Evolutionary conservation across 169 alveolate genomes (phyloP).

Genomic region (Eimeria zaria): DNA sequence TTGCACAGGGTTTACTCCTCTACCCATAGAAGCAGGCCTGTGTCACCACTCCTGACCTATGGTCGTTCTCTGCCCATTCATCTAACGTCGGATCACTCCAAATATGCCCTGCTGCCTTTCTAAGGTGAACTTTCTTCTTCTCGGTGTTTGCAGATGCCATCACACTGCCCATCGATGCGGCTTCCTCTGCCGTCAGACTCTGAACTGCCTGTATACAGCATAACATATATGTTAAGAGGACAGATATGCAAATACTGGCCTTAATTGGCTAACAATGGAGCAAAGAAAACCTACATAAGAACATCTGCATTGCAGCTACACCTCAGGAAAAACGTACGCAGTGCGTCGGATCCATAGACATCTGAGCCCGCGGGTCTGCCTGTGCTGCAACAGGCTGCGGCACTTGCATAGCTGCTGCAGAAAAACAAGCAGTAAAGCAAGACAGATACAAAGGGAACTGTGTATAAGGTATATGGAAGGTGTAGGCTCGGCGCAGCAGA

Average conservation of each 20-base stretch:
- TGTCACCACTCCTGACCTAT: too few species aligned
- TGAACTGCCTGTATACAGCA: conserved; percentile 63
- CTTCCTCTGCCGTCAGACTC: conserved; percentile 80
- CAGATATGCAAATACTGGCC: too few species aligned
- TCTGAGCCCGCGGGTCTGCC: conserved; percentile 15
- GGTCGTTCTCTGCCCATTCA: conserved; percentile 99
- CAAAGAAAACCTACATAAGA: not conserved
- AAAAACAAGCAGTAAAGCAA: not conserved
- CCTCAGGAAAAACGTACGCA: conserved; percentile 12
- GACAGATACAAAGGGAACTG: too few species aligned
- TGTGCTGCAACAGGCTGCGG: conserved; percentile 8
- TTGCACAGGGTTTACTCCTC: too few species aligned
- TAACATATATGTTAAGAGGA: too few species aligned
- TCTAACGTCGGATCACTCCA: conserved; percentile 99
- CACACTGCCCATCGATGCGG: conserved; percentile 80
- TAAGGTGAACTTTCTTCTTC: conserved; percentile 88
- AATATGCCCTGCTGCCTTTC: conserved; percentile 98
- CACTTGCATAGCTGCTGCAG: conserved; percentile 16
- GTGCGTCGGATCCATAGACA: conserved; percentile 38
- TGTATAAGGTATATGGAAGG: too few species aligned
- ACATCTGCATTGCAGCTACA: not conserved
- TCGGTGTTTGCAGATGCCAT: conserved; percentile 78
- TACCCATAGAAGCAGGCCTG: too few species aligned
- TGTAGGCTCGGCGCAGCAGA: too few species aligned
- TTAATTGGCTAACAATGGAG: too few species aligned